These are phyloP conservation scores for Protomyces inouyei DNA, from an alignment of 1,139 yeast species.

Conservation along the genomic window DNA sequence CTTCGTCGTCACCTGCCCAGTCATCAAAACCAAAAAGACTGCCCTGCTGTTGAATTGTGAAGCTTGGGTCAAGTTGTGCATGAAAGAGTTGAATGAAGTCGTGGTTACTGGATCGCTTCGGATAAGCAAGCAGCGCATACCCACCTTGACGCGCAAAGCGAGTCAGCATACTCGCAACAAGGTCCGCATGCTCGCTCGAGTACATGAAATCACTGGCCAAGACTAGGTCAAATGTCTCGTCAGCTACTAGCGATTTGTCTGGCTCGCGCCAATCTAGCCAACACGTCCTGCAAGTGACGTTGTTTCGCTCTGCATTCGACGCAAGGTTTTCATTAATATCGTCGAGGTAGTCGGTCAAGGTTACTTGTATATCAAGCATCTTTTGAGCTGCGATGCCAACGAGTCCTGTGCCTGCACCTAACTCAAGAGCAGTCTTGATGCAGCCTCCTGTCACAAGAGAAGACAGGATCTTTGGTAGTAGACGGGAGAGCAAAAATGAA, in stretches of 20 bases:
- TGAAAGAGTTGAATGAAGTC: conserved; percentile 5
- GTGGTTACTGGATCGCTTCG: conserved; percentile 11
- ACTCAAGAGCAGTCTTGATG: conserved; percentile 56
- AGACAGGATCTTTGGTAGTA: conserved; percentile 42
- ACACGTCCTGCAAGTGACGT: conserved; percentile 27
- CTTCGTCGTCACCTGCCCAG: conserved; percentile 16
- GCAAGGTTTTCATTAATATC: conserved; percentile 67
- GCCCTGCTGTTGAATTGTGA: neutral
- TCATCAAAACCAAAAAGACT: conserved; percentile 16
- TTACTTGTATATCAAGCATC: conserved; percentile 49
- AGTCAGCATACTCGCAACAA: conserved; percentile 11
- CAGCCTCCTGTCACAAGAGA: conserved; percentile 34
- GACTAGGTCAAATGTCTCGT: neutral
- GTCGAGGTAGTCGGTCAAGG: conserved; percentile 64
- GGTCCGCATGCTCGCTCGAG: conserved; percentile 9
- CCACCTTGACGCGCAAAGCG: neutral
- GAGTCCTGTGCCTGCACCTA: conserved; percentile 93
- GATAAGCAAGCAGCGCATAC: conserved; percentile 7
- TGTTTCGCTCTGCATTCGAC: conserved; percentile 54
- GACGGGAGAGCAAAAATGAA: conserved; percentile 61
- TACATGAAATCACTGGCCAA: conserved; percentile 23
- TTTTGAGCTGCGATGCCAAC: conserved; percentile 65
- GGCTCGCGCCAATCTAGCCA: conserved; percentile 17
- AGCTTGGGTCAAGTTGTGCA: neutral
- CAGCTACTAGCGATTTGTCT: neutral